Conservation (phyloP, 2,329 filamentous ascomycete species). For the Trichophyton rubrum region DNA sequence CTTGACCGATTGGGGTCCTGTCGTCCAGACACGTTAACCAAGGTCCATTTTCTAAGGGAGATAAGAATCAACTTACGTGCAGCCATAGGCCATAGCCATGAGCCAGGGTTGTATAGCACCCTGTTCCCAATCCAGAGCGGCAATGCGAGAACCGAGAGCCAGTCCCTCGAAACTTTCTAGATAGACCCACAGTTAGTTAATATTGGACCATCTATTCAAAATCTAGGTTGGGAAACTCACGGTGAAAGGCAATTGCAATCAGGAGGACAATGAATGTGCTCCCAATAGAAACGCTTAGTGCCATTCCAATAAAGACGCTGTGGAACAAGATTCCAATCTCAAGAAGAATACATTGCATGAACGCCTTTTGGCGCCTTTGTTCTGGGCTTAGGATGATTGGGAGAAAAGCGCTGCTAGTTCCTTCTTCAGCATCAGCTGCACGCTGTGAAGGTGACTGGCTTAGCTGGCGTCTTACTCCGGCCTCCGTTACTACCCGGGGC, state of each 20-base stretch:
- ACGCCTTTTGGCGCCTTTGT: conserved; percentile 47
- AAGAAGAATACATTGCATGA: conserved; percentile 60
- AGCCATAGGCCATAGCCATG: conserved; percentile 65
- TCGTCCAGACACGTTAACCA: neutral
- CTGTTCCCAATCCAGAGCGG: conserved; percentile 21
- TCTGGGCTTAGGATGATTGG: conserved; percentile 16
- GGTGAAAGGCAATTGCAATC: conserved; percentile 27
- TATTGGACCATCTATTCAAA: neutral
- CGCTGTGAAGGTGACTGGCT: conserved; percentile 13
- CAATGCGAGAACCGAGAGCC: conserved; percentile 24
- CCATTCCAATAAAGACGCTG: conserved; percentile 42
- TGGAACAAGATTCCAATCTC: conserved; percentile 71
- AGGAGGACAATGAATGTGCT: conserved; percentile 25
- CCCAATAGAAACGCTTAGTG: conserved; percentile 24
- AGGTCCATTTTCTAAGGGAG: neutral
- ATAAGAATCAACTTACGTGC: conserved; percentile 23
- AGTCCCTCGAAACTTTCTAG: conserved; percentile 27
- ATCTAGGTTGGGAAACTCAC: conserved; percentile 15
- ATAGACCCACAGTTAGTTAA: conserved; percentile 6
- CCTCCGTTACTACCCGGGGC: conserved; percentile 19
- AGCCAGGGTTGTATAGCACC: conserved; percentile 42
- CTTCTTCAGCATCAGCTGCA: neutral
- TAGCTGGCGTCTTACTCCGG: conserved; percentile 21
- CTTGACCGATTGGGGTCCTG: conserved; percentile 65
- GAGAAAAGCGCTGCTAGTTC: neutral